A percentile compares a stretch with the other conserved stretches of the same genome.
phyloP scores from a whole-genome alignment of 768 basidiomycete genomes.

The Asterophora lycoperdoides region DNA sequence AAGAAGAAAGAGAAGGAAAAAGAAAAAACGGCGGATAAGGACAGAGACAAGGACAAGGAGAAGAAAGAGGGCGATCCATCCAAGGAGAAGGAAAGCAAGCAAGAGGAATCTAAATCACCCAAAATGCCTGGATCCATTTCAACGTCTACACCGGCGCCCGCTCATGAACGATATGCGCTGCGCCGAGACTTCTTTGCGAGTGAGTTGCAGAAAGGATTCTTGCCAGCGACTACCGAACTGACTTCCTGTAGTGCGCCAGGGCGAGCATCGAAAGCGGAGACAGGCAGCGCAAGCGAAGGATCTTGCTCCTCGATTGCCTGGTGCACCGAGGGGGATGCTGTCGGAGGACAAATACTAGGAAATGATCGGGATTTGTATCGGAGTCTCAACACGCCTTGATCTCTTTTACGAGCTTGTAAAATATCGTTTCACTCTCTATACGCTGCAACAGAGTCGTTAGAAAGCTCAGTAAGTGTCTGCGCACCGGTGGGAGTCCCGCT shows the following conservation, averaged over 20 bases:
- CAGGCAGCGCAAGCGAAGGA: conserved; percentile 65
- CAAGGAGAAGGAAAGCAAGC: conserved; percentile 29
- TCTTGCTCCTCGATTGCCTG: conserved; percentile 68
- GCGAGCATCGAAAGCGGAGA: conserved; percentile 67
- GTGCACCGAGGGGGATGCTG: conserved; percentile 42
- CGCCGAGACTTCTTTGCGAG: conserved; percentile 77
- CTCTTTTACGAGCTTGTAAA: conserved; percentile 2
- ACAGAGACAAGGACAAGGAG: conserved; percentile 35
- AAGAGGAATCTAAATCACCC: conserved; percentile 26
- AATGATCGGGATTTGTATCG: conserved; percentile 12
- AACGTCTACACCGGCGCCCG: conserved; percentile 30
- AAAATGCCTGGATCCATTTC: conserved; percentile 27
- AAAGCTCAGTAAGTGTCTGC: conserved; percentile 5
- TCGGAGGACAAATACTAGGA: conserved; percentile 14
- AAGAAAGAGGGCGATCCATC: conserved; percentile 33
- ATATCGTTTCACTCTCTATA: not conserved
- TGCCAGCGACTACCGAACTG: not conserved
- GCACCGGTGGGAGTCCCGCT: conserved; percentile 1
- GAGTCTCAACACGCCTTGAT: conserved; percentile 6
- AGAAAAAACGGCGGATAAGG: conserved; percentile 38
- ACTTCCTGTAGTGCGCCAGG: conserved; percentile 53
- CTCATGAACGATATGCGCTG: conserved; percentile 74
- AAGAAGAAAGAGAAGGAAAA: conserved; percentile 51
- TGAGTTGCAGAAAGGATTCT: conserved; percentile 22
- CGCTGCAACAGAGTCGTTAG: not conserved